Evolutionary conservation across 2,329 filamentous ascomycete species (phyloP).

Genomic region (Cladosporium austrohemisphaericum): DNA sequence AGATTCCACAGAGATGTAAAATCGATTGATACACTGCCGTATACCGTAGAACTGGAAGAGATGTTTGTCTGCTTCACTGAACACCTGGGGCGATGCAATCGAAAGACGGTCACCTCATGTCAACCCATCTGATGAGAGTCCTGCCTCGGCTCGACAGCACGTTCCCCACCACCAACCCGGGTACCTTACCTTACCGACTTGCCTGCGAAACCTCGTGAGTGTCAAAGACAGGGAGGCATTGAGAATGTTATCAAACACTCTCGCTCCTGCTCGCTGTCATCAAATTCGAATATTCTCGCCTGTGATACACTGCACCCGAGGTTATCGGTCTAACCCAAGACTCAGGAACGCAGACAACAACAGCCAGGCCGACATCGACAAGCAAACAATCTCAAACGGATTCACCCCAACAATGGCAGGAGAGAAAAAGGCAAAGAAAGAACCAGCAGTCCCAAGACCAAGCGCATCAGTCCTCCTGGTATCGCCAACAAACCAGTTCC

Average conservation of each 20-base stretch:
- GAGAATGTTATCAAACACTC: neutral
- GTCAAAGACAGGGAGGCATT: too few species aligned
- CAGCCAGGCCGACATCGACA: constrained; percentile 8
- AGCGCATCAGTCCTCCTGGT: constrained; percentile 76
- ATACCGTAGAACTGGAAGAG: too few species aligned
- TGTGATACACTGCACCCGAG: neutral
- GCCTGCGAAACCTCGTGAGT: too few species aligned
- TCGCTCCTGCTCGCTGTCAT: neutral
- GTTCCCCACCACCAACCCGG: too few species aligned
- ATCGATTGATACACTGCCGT: too few species aligned
- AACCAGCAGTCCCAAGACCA: constrained; percentile 52
- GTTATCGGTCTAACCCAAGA: neutral
- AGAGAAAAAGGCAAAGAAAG: constrained; percentile 33
- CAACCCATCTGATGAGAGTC: too few species aligned
- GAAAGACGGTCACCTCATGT: too few species aligned
- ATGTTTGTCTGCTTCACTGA: too few species aligned
- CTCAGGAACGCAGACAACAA: neutral
- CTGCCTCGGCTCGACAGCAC: too few species aligned
- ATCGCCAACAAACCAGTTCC: constrained; percentile 79
- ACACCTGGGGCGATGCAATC: too few species aligned
- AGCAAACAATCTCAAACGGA: constrained; percentile 16
- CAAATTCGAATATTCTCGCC: neutral
- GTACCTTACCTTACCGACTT: too few species aligned
- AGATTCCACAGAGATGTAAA: too few species aligned
- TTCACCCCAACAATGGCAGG: constrained; percentile 17